Evolutionary conservation across 2,329 filamentous ascomycete genomes (phyloP).

Genomic region (Epichloe sylvatica): DNA sequence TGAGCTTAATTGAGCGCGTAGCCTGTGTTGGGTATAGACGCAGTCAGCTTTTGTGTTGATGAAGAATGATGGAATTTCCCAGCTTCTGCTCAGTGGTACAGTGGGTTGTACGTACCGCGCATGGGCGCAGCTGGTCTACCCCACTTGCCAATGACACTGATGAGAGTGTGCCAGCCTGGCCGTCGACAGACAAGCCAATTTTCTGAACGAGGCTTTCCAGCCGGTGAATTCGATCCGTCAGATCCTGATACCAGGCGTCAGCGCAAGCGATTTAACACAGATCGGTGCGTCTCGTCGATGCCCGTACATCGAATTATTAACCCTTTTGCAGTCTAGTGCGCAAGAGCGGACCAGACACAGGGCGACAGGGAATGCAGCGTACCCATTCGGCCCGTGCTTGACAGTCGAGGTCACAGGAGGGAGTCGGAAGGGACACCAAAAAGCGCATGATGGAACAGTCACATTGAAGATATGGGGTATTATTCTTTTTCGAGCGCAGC

Average conservation of each 20-base stretch:
- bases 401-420: not conserved
- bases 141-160: not conserved
- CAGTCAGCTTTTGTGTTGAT: not conserved
- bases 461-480: not conserved
- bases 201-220: constrained; percentile 6
- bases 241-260: constrained; percentile 1
- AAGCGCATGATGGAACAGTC: not conserved
- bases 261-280: not conserved
- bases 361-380: not conserved
- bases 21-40: not conserved
- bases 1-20: not conserved
- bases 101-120: not conserved
- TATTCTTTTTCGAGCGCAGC: not conserved
- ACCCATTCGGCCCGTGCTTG: not conserved
- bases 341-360: not conserved
- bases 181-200: not conserved
- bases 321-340: not conserved
- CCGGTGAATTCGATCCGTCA: constrained; percentile 4
- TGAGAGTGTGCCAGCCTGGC: not conserved
- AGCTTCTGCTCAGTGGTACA: not conserved
- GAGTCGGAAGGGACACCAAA: not conserved
- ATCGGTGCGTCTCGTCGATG: not conserved
- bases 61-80: not conserved
- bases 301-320: not conserved
- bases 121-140: not conserved